These are phyloP conservation scores for Solanum habrochaites DNA, from an alignment of 257 asterid species.

Conservation along the genomic window DNA sequence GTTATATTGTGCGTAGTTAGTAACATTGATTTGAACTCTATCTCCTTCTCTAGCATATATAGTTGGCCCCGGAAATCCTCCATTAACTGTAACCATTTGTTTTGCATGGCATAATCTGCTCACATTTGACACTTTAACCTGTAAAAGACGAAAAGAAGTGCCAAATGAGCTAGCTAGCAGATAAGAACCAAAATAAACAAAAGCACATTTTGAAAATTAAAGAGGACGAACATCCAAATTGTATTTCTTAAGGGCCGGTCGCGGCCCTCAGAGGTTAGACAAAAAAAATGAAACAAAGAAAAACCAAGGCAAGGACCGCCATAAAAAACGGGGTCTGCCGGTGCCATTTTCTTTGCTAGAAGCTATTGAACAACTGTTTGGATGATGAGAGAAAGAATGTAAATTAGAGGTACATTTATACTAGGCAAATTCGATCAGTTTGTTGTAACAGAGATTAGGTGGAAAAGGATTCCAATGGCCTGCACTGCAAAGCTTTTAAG, in stretches of 20 bases:
- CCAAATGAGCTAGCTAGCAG: neutral
- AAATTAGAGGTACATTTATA: neutral
- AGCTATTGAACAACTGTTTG: neutral
- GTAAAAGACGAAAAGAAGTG: neutral
- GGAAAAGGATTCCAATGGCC: neutral
- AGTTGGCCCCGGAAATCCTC: conserved; percentile 35
- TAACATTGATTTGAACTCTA: conserved; percentile 41
- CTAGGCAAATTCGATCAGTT: neutral
- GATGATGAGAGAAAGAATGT: neutral
- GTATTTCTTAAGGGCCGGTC: conserved; percentile 43
- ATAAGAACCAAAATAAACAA: neutral
- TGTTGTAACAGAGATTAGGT: conserved; percentile 9
- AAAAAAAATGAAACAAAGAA: conserved; percentile 1
- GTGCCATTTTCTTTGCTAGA: neutral
- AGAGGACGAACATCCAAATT: conserved; percentile 39
- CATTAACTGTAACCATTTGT: conserved; percentile 55
- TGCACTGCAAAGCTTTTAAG: neutral
- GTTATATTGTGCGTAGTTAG: conserved; percentile 53
- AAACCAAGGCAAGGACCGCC: neutral
- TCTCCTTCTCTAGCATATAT: conserved; percentile 44
- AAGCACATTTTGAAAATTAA: neutral
- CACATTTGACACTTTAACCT: conserved; percentile 52
- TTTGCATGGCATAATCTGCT: conserved; percentile 61
- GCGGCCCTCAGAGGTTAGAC: conserved; percentile 13
- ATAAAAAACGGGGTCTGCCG: neutral